Conservation (phyloP, 176 grass and related monocot species). For the Aegilops sharonensis region DNA sequence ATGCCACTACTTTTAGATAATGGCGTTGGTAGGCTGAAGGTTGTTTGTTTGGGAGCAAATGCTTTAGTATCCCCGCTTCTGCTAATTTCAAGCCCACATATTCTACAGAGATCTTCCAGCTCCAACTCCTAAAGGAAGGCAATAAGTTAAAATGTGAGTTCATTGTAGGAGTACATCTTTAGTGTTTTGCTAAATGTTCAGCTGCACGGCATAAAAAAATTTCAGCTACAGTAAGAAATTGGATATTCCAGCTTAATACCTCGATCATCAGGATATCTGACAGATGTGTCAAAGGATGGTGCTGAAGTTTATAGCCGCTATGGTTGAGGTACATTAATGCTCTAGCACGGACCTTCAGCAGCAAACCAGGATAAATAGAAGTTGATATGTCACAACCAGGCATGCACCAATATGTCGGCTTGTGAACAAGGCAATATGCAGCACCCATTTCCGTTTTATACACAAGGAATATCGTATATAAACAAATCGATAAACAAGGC, state of each 20-base stretch:
- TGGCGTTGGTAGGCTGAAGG: conserved; percentile 47
- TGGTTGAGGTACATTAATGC: conserved; percentile 80
- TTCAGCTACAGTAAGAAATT: neutral
- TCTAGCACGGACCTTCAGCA: conserved; percentile 61
- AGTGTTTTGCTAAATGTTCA: neutral
- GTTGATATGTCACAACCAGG: conserved; percentile 21
- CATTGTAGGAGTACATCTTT: neutral
- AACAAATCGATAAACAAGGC: neutral
- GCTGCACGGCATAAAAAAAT: neutral
- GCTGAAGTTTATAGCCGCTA: conserved; percentile 77
- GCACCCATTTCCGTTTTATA: conserved; percentile 11
- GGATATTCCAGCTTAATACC: conserved; percentile 46
- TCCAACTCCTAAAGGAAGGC: conserved; percentile 60
- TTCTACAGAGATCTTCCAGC: conserved; percentile 55
- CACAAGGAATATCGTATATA: neutral
- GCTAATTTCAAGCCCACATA: conserved; percentile 75
- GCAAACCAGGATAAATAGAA: conserved; percentile 15
- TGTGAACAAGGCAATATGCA: conserved; percentile 8
- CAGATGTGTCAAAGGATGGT: conserved; percentile 56
- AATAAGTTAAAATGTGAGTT: conserved; percentile 8
- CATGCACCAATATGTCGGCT: neutral
- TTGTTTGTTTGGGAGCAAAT: conserved; percentile 77
- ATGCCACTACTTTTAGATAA: conserved; percentile 39
- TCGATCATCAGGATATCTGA: conserved; percentile 74
- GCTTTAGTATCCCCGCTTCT: conserved; percentile 39